Evolutionary conservation across 2,329 filamentous ascomycete genomes (phyloP).

Genomic region (Nemania serpens): DNA sequence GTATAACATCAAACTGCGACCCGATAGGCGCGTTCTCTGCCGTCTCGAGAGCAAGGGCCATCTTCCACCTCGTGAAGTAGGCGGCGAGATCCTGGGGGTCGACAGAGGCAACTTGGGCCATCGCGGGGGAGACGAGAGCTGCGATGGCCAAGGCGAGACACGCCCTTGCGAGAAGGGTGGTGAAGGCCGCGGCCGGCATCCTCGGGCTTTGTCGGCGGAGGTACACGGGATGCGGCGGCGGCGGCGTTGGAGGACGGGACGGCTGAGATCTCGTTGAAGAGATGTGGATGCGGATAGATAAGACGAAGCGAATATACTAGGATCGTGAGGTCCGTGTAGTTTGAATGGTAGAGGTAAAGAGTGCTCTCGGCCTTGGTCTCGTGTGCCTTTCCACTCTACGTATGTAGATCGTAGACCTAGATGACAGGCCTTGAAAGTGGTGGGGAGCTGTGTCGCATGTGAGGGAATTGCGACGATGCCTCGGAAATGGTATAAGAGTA

Average conservation of each 20-base stretch:
- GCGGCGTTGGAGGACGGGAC: slow-evolving; percentile 30
- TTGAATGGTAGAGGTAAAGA: background rate
- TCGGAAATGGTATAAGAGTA: background rate
- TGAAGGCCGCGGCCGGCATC: slow-evolving; percentile 47
- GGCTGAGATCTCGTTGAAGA: slow-evolving; percentile 1
- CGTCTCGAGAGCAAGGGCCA: slow-evolving; percentile 32
- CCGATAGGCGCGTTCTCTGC: slow-evolving; percentile 21
- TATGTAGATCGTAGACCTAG: background rate
- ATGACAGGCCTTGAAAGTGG: slow-evolving; percentile 1
- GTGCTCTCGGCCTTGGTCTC: no score
- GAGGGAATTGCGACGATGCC: slow-evolving; percentile 20
- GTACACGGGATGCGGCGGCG: slow-evolving; percentile 27
- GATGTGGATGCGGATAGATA: background rate
- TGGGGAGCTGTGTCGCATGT: slow-evolving; percentile 31
- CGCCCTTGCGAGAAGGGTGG: slow-evolving; percentile 40
- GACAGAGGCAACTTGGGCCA: slow-evolving; percentile 42
- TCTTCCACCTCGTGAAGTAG: slow-evolving; percentile 27
- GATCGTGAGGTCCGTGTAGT: background rate
- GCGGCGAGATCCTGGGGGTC: slow-evolving; percentile 28
- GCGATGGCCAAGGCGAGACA: slow-evolving; percentile 39
- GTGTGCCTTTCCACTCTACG: background rate
- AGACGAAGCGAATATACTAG: background rate
- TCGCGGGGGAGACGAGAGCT: slow-evolving; percentile 41
- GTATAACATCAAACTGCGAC: slow-evolving; percentile 33
- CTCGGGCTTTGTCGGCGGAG: slow-evolving; percentile 20